Conservation (phyloP, 768 basidiomycete genomes). For the Trametes sanguinea region DNA sequence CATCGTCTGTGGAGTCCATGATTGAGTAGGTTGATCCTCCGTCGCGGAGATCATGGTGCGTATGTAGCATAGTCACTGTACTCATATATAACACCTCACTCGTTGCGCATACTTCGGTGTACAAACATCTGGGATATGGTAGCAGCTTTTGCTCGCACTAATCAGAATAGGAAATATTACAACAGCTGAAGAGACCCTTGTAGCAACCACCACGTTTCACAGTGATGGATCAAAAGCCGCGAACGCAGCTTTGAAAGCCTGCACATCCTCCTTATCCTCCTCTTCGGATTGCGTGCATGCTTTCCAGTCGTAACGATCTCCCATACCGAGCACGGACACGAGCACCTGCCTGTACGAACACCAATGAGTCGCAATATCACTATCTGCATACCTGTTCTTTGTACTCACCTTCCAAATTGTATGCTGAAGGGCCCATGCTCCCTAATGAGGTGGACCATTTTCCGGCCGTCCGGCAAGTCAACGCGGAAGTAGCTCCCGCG, state of each 20-base stretch:
- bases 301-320: constrained; percentile 91
- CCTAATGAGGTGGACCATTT: constrained; percentile 84
- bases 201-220: neutral
- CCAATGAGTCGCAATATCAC: neutral
- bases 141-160: no score
- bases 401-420: constrained; percentile 87
- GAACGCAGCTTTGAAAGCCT: constrained; percentile 84
- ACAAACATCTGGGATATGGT: no score
- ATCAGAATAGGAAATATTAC: no score
- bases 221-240: constrained; percentile 63
- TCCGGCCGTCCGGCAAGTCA: constrained; percentile 83
- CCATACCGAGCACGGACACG: constrained; percentile 70
- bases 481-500: constrained; percentile 86
- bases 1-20: constrained; percentile 12
- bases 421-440: constrained; percentile 79
- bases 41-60: neutral
- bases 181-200: no score
- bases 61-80: neutral
- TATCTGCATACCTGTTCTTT: no score
- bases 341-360: constrained; percentile 66
- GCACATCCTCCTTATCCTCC: constrained; percentile 82
- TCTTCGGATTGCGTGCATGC: constrained; percentile 79
- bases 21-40: no score
- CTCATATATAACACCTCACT: neutral
- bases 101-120: no score